These are phyloP conservation scores for Neocucurbitaria cava DNA, from an alignment of 2,329 filamentous ascomycete species.

Conservation along the genomic window DNA sequence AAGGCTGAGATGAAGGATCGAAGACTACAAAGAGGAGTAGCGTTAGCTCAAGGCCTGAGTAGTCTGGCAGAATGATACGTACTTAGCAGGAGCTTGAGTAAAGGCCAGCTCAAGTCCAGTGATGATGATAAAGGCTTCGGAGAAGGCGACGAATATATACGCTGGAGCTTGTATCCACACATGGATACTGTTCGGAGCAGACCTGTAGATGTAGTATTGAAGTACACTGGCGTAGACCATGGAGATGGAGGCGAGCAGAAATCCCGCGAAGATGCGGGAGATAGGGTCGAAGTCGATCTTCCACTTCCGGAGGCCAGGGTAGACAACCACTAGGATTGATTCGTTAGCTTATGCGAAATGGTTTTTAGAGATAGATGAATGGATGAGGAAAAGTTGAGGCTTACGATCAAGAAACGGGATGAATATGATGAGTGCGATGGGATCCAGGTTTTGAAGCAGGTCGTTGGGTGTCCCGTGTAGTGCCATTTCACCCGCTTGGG, in stretches of 20 bases:
- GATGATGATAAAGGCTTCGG: constrained; percentile 52
- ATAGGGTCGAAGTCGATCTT: constrained; percentile 32
- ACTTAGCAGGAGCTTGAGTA: constrained; percentile 43
- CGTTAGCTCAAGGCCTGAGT: not conserved
- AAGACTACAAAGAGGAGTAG: not conserved
- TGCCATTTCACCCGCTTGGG: constrained; percentile 40
- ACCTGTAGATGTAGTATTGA: constrained; percentile 38
- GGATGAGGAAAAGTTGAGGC: not conserved
- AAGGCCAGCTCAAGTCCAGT: constrained; percentile 52
- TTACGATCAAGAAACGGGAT: constrained; percentile 30
- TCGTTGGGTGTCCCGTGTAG: constrained; percentile 42
- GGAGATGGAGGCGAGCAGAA: constrained; percentile 22
- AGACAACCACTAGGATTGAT: constrained; percentile 13
- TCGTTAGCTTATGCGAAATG: not conserved
- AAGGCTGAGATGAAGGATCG: constrained; percentile 39
- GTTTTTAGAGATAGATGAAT: too few species aligned
- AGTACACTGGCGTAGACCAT: constrained; percentile 36
- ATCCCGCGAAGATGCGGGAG: constrained; percentile 27
- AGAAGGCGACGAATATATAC: constrained; percentile 46
- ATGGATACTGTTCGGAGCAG: constrained; percentile 42
- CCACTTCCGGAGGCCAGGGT: constrained; percentile 21
- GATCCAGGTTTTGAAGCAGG: constrained; percentile 32
- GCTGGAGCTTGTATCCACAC: constrained; percentile 50
- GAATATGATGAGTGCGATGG: constrained; percentile 32
- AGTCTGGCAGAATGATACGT: not conserved